Evolutionary conservation across 768 basidiomycete genomes (phyloP).

Genomic region (Suillus subalutaceus): DNA sequence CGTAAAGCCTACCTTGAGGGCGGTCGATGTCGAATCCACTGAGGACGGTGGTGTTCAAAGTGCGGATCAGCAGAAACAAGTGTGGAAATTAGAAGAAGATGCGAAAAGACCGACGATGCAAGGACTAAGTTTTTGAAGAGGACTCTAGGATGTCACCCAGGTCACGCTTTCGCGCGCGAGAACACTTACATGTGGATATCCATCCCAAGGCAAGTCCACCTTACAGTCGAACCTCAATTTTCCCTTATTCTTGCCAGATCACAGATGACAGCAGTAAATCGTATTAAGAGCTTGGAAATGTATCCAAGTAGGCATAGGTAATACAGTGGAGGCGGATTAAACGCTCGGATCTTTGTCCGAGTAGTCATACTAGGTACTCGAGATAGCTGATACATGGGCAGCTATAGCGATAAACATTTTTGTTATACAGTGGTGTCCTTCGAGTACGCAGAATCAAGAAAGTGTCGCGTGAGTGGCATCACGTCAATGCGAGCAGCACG

Average conservation of each 20-base stretch:
- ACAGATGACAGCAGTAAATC: background rate
- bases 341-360: slow-evolving; percentile 11
- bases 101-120: slow-evolving; percentile 10
- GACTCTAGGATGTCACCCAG: background rate
- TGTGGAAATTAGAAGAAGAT: slow-evolving; percentile 11
- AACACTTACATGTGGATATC: background rate
- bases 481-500: slow-evolving; percentile 22
- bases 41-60: slow-evolving; percentile 13
- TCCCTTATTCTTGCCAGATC: slow-evolving; percentile 2
- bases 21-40: slow-evolving; percentile 11
- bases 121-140: slow-evolving; percentile 17
- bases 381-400: slow-evolving; percentile 7
- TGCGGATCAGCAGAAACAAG: background rate
- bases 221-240: background rate
- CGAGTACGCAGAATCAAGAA: slow-evolving; percentile 5
- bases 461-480: background rate
- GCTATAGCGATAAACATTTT: background rate
- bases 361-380: slow-evolving; percentile 11
- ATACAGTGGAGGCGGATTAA: slow-evolving; percentile 3
- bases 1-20: slow-evolving; percentile 51
- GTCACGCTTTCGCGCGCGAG: background rate
- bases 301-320: slow-evolving; percentile 7
- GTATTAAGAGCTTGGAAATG: background rate
- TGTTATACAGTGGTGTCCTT: slow-evolving; percentile 10
- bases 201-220: background rate